Evolutionary conservation across 805 yeast species (phyloP).

Genomic region (Hanseniaspora valbyensis): DNA sequence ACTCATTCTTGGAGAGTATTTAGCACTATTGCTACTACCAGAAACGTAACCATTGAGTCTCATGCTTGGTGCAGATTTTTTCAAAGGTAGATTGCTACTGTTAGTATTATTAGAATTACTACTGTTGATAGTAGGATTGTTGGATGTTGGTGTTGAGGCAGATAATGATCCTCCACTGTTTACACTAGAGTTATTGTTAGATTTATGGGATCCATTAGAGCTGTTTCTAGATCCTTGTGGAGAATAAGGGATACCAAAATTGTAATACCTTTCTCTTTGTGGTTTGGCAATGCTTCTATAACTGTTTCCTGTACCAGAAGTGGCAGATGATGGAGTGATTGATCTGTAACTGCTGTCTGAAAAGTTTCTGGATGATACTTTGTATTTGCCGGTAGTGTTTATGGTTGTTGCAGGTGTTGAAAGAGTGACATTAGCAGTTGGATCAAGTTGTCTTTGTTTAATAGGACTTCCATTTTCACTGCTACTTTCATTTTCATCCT

Average conservation of each 20-base stretch:
- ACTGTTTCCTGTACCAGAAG: background rate
- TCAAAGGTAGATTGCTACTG: background rate
- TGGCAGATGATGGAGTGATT: slow-evolving; percentile 10
- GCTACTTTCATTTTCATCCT: slow-evolving; percentile 21
- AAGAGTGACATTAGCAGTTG: background rate
- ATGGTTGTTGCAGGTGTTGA: background rate
- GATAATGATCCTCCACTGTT: background rate
- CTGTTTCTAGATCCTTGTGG: slow-evolving; percentile 1
- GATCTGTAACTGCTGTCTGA: slow-evolving; percentile 12
- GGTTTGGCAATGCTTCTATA: background rate
- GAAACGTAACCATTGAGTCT: background rate
- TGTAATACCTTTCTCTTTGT: slow-evolving; percentile 4
- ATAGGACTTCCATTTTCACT: slow-evolving; percentile 8
- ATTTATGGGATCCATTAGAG: background rate
- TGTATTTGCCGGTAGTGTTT: background rate
- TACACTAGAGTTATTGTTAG: background rate
- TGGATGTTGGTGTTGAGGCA: background rate
- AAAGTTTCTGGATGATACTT: background rate
- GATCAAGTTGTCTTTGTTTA: background rate
- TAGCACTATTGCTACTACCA: background rate
- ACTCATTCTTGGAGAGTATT: background rate
- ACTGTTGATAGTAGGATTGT: background rate
- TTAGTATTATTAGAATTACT: background rate
- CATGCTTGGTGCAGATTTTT: background rate
- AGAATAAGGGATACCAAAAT: slow-evolving; percentile 12